Conservation (phyloP, 345 rosid genomes). For the Eucalyptus viminalis region DNA sequence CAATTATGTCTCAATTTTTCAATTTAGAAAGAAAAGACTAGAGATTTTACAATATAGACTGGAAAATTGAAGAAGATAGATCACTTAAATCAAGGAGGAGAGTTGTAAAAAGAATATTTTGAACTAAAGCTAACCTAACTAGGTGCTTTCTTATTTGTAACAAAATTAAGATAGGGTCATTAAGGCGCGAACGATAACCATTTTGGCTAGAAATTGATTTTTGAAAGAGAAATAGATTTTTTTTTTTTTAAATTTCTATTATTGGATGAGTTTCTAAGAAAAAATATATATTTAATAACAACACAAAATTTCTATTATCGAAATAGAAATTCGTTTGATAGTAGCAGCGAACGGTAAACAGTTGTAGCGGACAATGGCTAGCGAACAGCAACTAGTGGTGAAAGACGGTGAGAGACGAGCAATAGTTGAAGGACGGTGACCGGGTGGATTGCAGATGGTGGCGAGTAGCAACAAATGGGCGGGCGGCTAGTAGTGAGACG, state of each 20-base stretch:
- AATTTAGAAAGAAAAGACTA: neutral
- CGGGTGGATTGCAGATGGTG: no score
- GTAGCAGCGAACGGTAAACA: fast-evolving
- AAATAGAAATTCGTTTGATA: fast-evolving
- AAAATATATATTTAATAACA: no score
- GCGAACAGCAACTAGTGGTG: fast-evolving
- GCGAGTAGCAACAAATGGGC: fast-evolving
- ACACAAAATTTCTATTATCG: no score
- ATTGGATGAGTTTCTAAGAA: no score
- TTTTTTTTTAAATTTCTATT: no score
- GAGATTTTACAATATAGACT: neutral
- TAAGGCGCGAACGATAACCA: fast-evolving
- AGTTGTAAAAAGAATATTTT: neutral
- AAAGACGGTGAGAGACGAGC: fast-evolving
- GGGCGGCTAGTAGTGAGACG: fast-evolving
- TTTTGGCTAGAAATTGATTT: fast-evolving
- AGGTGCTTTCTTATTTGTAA: neutral
- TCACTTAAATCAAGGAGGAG: neutral
- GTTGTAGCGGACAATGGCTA: fast-evolving
- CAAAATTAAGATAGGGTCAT: neutral
- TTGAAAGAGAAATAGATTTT: fast-evolving
- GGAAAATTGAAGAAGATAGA: neutral
- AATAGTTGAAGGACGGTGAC: fast-evolving
- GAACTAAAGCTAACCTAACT: neutral
- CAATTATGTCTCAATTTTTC: neutral